Evolutionary conservation across 495 filamentous ascomycete species (phyloP), one percentile per base, ranked within the genome.

Genomic region (Neurospora sublineolata): DNA sequence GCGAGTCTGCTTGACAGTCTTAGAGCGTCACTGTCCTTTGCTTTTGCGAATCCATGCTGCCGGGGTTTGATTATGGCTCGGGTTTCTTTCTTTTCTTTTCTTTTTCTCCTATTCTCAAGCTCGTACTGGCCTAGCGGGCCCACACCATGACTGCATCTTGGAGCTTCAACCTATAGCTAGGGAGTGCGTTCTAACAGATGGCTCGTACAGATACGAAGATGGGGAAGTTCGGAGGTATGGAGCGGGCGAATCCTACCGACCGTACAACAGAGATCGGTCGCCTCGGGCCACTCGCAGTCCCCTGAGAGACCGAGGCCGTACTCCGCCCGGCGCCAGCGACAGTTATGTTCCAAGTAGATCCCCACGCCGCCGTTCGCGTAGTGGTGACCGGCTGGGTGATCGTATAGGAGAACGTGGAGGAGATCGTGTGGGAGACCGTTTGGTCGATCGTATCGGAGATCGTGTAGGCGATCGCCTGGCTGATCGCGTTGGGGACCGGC

Each of bases 161-260:
- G 11, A 58, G 46, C 10, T 58, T 58, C 11, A 14, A 12, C 4
- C 30, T 33, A 64, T 64, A 36, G 2, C 52, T 14, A 33, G 27
- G 27, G 52, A 7, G 27, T 33, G 23, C 27, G 52, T 18, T 64
- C 52, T 64, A 33, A 64, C 52, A 33, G 52, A 64, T 8, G 23
- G 27, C 7, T 36, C 52, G 0, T 3, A 52, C 70, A 85, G 83
- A 71, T 86, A 85, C 75, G 85, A 86, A 71, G 85, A 87, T 60
- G 86, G 86, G 5, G 85, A 87, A 75, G 85, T 87, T 23, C 81
- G 84, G 46, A 82, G 82, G 72, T 85, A 87, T 74, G 86, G 86
- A 37, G 84, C 82, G n/a, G 86, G 86, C 0, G 86, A 88, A 78
- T 86, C 84, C 20, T 88, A 87, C 73, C 76, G 86, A 40, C 86